Evolutionary conservation across 1,284 basidiomycete genomes (phyloP).

Genomic region (Heterobasidion occidentale): DNA sequence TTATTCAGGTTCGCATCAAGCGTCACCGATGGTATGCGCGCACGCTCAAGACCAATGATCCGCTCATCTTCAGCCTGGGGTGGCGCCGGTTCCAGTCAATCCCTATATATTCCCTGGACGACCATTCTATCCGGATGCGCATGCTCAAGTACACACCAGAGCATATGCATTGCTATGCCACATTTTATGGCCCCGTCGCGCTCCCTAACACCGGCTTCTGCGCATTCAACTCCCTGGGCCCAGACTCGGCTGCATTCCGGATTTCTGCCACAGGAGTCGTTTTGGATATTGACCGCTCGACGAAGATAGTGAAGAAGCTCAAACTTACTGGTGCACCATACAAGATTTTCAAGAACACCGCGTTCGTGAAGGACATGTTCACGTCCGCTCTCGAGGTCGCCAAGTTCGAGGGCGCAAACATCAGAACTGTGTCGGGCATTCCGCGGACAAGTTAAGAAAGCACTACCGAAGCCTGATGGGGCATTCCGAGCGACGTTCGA

Average conservation of each 20-base stretch:
- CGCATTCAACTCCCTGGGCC: slow-evolving; percentile 84
- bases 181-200: slow-evolving; percentile 89
- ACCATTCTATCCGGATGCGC: slow-evolving; percentile 95
- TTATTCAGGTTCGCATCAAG: slow-evolving; percentile 93
- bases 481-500: slow-evolving; percentile 96
- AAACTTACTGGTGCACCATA: slow-evolving; percentile 93
- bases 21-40: slow-evolving; percentile 91
- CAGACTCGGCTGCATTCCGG: slow-evolving; percentile 71
- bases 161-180: slow-evolving; percentile 98
- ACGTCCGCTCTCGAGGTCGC: slow-evolving; percentile 88
- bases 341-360: slow-evolving; percentile 99
- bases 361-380: slow-evolving; percentile 99
- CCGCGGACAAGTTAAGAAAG: slow-evolving; percentile 96
- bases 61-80: slow-evolving; percentile 90
- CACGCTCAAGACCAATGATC: slow-evolving; percentile 97
- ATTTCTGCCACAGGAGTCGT: slow-evolving; percentile 94
- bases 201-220: slow-evolving; percentile 97
- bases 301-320: slow-evolving; percentile 97
- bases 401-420: slow-evolving; percentile 96
- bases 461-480: slow-evolving; percentile 89
- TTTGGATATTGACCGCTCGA: slow-evolving; percentile 85
- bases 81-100: slow-evolving; percentile 96
- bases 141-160: slow-evolving; percentile 99
- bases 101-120: slow-evolving; percentile 95
- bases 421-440: slow-evolving; percentile 93